Evolutionary conservation across 371 early-diverging fungal species (phyloP), one percentile per base, ranked within the genome.

Genomic region (Syncephalastrum racemosum): DNA sequence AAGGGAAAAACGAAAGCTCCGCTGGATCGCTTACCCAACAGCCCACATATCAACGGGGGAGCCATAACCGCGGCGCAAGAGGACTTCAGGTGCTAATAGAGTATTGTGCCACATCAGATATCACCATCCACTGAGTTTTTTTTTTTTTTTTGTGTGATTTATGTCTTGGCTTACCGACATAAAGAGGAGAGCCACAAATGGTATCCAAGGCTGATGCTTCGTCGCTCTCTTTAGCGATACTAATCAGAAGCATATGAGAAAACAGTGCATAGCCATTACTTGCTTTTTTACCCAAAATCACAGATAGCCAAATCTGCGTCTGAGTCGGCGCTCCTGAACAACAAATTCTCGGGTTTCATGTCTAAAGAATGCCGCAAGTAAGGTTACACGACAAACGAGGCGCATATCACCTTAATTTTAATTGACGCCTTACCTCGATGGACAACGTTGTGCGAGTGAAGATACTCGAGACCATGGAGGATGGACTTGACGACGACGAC

Each of bases 331-430:
- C 81, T 81, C 61, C 81, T 77, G 63, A 88, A 91, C 12, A 91
- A 60, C 41, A 91, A 53, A 51, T 93, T 93, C 63, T 91, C 91
- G 16, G 91, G 90, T 56, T 93, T 91, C 62, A 93, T 68, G 66
- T 91, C 91, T 81, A 42, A 58, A 53, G 15, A 25, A 14, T 20
- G 18, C 36, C 51, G 31, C 19, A 22, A 27, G 27, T 39, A 8
- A 23, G 19, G 31, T 31, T 52, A 46, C 53, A 53, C 53, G 18
- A 40, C 36, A 36, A 22, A 19, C 19, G 19, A 19, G 18, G 22
- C 23, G 23, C 18, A 31, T 45, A 18, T 16, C 20, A 7, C 36
- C 19, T 31, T 45, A 19, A 27, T 40, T 46, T 15, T 14, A 46
- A 15, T 18, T 25, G 43, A 5, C 18, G 12, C 14, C 47, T 53